These are phyloP conservation scores for Aegilops speltoides DNA, from an alignment of 176 grass and related monocot genomes.

Conservation along the genomic window DNA sequence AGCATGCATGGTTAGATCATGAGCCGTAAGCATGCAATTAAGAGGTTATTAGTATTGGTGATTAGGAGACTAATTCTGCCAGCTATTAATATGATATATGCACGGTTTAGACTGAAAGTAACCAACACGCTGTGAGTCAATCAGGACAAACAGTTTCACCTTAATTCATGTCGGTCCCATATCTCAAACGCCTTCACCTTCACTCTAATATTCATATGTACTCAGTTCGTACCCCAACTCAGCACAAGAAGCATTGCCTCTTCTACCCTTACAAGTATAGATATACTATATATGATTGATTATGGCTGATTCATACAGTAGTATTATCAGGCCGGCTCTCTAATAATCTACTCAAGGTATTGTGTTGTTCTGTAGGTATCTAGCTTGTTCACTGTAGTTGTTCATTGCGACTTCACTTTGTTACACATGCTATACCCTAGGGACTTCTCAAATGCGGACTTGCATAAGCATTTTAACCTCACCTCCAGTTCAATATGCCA, in stretches of 20 bases:
- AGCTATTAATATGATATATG: not conserved
- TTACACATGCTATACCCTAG: not conserved
- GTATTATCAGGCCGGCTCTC: not conserved
- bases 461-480: conserved; percentile 8
- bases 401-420: not conserved
- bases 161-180: not conserved
- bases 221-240: not conserved
- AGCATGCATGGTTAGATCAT: not conserved
- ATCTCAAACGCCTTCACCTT: not conserved
- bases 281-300: not conserved
- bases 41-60: not conserved
- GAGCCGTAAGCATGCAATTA: not conserved
- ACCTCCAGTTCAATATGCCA: not conserved
- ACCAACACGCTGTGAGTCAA: not conserved
- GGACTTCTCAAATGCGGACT: not conserved
- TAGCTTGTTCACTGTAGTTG: not conserved
- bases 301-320: not conserved
- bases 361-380: not conserved
- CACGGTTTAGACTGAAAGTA: not conserved
- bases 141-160: not conserved
- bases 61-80: not conserved
- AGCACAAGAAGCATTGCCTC: not conserved
- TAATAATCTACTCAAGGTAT: not conserved
- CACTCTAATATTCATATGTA: not conserved
- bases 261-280: not conserved